Conservation (phyloP, 352 stramenopile genomes). For the Globisporangium recalcitrans region DNA sequence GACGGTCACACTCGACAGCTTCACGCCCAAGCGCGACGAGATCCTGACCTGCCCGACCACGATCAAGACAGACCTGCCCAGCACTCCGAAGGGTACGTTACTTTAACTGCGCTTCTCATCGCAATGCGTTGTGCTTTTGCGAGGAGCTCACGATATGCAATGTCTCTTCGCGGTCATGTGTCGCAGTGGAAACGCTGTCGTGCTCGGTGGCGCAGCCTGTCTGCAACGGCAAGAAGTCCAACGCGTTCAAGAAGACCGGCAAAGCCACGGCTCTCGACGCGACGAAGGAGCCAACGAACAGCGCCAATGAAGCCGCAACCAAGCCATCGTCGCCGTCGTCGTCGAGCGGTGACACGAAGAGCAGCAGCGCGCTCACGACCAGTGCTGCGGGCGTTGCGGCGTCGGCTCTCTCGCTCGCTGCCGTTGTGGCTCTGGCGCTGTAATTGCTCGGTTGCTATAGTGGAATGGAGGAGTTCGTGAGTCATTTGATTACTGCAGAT, state of each 20-base stretch:
- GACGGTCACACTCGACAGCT: constrained; percentile 37
- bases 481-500: not conserved
- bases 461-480: not conserved
- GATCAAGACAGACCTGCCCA: constrained; percentile 25
- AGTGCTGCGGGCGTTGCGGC: not conserved
- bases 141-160: constrained; percentile 2
- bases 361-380: not conserved
- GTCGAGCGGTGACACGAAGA: not conserved
- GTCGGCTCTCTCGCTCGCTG: constrained; percentile 2
- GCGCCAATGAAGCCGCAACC: constrained; percentile 1
- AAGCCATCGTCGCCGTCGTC: not conserved
- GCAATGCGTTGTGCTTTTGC: not conserved
- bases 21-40: constrained; percentile 24
- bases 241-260: constrained; percentile 37
- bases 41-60: constrained; percentile 39
- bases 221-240: constrained; percentile 55
- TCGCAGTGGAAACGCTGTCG: constrained; percentile 34
- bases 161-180: not conserved
- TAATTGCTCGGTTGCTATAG: not conserved
- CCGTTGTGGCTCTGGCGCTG: constrained; percentile 1
- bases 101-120: not conserved
- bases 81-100: constrained; percentile 30
- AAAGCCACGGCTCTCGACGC: constrained; percentile 10
- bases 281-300: constrained; percentile 14
- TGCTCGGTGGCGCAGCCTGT: constrained; percentile 49